Evolutionary conservation across 768 basidiomycete species (phyloP).

Genomic region (Pleurotus ostreatus): DNA sequence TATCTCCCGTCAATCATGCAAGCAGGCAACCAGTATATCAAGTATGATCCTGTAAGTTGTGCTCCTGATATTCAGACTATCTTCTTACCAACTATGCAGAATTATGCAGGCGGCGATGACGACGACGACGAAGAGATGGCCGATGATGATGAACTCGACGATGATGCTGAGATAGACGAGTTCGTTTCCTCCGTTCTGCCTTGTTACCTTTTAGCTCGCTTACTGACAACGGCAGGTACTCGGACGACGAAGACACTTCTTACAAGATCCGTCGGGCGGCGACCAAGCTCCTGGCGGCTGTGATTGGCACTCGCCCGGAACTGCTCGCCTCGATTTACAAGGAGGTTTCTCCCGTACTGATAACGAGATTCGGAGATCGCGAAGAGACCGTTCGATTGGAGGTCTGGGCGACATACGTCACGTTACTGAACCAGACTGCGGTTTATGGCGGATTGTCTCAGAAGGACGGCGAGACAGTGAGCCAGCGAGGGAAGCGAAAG

Average conservation of each 20-base stretch:
- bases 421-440: constrained; percentile 79
- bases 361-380: constrained; percentile 89
- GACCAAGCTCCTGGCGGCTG: constrained; percentile 81
- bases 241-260: constrained; percentile 96
- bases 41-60: constrained; percentile 82
- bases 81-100: constrained; percentile 23
- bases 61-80: neutral
- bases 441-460: constrained; percentile 69
- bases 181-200: constrained; percentile 27
- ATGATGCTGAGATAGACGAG: constrained; percentile 78
- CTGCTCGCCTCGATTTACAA: constrained; percentile 76
- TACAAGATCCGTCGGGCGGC: constrained; percentile 96
- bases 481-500: constrained; percentile 66
- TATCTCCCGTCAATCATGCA: constrained; percentile 69
- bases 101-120: constrained; percentile 46
- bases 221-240: constrained; percentile 54
- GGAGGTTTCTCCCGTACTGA: constrained; percentile 82
- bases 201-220: too few species aligned
- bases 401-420: constrained; percentile 82
- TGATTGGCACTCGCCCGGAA: constrained; percentile 90
- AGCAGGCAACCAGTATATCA: constrained; percentile 74
- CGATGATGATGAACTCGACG: constrained; percentile 75
- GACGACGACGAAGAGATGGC: constrained; percentile 52
- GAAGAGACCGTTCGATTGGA: constrained; percentile 94
- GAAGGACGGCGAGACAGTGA: constrained; percentile 42